Percentiles rank a stretch among this genome's conserved stretches.
phyloP scores from a whole-genome alignment of 257 asterid species.

The Solanum chiquidenum region DNA sequence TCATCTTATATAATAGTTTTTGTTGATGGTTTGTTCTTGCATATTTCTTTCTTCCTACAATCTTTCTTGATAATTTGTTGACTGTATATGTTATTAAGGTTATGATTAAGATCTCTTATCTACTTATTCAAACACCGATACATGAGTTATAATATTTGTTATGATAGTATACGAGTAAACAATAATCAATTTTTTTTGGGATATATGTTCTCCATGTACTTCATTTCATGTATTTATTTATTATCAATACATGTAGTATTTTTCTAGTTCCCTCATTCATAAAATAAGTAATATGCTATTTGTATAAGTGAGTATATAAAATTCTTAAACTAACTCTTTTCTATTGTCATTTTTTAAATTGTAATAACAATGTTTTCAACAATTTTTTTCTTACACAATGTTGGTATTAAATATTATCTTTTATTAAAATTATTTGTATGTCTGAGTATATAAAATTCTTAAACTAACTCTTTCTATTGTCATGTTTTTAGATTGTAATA shows the following conservation, averaged over 20 bases:
- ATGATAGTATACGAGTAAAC: background rate
- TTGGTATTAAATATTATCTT: background rate
- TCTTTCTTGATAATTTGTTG: background rate
- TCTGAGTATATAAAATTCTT: background rate
- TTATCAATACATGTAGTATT: background rate
- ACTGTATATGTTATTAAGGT: background rate
- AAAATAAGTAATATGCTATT: background rate
- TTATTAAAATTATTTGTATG: no score
- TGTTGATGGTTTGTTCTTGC: background rate
- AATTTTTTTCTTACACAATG: no score
- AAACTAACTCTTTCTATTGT: background rate
- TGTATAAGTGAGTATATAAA: background rate
- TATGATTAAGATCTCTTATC: background rate
- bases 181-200: background rate
- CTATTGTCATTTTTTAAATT: background rate
- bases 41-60: background rate
- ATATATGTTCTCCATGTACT: background rate
- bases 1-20: background rate
- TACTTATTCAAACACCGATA: background rate
- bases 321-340: background rate
- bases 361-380: no score
- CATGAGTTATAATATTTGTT: no score
- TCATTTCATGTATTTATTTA: background rate
- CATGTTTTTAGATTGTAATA: no score
- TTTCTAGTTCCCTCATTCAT: background rate